Evolutionary conservation across 163 green algal genomes (phyloP).

Genomic region (Trebouxia gelatinosa): DNA sequence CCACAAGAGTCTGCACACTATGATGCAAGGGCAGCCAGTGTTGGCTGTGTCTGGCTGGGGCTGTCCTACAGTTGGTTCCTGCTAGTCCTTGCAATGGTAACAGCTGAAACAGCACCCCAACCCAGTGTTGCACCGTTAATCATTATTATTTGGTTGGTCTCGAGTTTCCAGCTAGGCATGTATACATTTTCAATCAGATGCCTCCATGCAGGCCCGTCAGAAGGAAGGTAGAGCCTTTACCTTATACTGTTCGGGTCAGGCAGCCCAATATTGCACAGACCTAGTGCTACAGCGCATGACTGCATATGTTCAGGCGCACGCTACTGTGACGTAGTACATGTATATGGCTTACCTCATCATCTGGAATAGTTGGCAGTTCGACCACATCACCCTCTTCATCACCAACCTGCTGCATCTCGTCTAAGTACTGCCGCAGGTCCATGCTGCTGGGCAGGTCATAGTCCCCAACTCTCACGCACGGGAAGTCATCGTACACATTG

Average conservation of each 20-base stretch:
- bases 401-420: conserved; percentile 38
- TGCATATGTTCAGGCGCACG: no score
- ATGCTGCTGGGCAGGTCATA: conserved; percentile 54
- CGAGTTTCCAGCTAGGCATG: neutral
- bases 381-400: neutral
- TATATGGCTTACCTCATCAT: conserved; percentile 28
- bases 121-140: no score
- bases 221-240: neutral
- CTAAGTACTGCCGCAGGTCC: conserved; percentile 53
- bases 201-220: neutral
- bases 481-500: conserved; percentile 39
- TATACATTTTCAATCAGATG: neutral
- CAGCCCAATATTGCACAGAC: neutral
- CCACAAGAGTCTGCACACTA: neutral
- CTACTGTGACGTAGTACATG: no score
- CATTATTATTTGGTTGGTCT: no score
- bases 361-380: conserved; percentile 19
- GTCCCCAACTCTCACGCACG: conserved; percentile 41
- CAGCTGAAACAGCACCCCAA: no score
- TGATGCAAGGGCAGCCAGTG: no score
- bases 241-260: neutral
- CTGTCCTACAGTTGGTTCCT: no score
- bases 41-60: no score
- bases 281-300: neutral
- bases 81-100: no score